phyloP scores from a whole-genome alignment of 2,329 filamentous ascomycete species.

The Emericellopsis cladophorae region DNA sequence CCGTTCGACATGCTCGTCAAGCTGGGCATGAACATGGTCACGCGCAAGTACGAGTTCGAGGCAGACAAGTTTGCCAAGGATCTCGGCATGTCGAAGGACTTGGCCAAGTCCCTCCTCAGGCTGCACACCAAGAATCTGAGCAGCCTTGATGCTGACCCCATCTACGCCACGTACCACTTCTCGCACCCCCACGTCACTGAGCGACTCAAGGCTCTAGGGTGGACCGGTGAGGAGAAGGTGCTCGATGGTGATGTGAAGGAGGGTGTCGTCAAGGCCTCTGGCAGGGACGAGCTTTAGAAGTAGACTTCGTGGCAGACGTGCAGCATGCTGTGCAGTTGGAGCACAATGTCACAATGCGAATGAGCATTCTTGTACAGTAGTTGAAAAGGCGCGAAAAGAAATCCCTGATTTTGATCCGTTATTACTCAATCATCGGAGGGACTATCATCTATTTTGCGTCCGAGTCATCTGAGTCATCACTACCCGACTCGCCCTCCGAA shows the following conservation, averaged over 20 bases:
- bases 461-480: constrained; percentile 10
- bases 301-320: too few relatives aligned
- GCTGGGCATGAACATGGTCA: constrained; percentile 90
- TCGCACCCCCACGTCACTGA: constrained; percentile 94
- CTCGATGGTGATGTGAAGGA: constrained; percentile 16
- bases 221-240: constrained; percentile 51
- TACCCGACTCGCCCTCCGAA: constrained; percentile 7
- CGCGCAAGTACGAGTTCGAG: constrained; percentile 90
- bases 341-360: too few relatives aligned
- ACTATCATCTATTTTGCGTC: constrained; percentile 13
- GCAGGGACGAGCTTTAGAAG: constrained; percentile 50
- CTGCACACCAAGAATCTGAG: constrained; percentile 97
- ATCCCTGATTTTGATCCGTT: too few relatives aligned
- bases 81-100: constrained; percentile 72
- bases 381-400: too few relatives aligned
- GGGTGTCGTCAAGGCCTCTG: constrained; percentile 53
- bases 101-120: constrained; percentile 84
- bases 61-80: constrained; percentile 81
- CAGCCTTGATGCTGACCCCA: constrained; percentile 97
- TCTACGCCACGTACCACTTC: constrained; percentile 98
- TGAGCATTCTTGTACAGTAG: too few relatives aligned
- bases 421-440: constrained; percentile 5
- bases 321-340: too few relatives aligned
- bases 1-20: constrained; percentile 94
- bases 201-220: constrained; percentile 79